Percentiles rank a stretch among this genome's conserved stretches.
phyloP scores from a whole-genome alignment of 345 rosid genomes.

The Eucalyptus viminalis region DNA sequence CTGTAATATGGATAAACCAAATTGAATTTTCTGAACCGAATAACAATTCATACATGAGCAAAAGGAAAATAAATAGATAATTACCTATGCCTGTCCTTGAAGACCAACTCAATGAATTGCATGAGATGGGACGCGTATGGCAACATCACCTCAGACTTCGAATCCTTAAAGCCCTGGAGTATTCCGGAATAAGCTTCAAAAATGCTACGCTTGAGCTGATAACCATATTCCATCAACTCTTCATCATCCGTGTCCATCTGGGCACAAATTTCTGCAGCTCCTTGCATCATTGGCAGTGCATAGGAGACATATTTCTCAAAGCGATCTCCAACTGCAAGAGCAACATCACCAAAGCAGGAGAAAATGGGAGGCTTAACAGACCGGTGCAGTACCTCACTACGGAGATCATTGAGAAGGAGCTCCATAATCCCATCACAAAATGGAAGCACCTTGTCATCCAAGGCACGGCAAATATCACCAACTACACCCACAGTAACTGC shows the following conservation, averaged over 20 bases:
- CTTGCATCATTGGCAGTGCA: slow-evolving; percentile 69
- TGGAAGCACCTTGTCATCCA: slow-evolving; percentile 64
- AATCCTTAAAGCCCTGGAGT: slow-evolving; percentile 84
- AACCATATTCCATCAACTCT: slow-evolving; percentile 74
- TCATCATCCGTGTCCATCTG: slow-evolving; percentile 61
- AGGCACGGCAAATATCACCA: slow-evolving; percentile 85
- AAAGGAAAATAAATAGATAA: background rate
- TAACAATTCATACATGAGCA: background rate
- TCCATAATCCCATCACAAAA: slow-evolving; percentile 86
- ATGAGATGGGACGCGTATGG: slow-evolving; percentile 79
- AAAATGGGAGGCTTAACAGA: slow-evolving; percentile 94
- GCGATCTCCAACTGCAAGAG: slow-evolving; percentile 71
- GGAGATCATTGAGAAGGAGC: slow-evolving; percentile 61
- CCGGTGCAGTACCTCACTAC: slow-evolving; percentile 67
- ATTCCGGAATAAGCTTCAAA: slow-evolving; percentile 94
- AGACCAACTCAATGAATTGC: slow-evolving; percentile 71
- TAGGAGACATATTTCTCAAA: slow-evolving; percentile 62
- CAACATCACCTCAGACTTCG: slow-evolving; percentile 67
- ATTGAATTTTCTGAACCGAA: background rate
- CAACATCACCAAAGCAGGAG: slow-evolving; percentile 89
- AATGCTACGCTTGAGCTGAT: slow-evolving; percentile 75
- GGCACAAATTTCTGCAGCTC: slow-evolving; percentile 70
- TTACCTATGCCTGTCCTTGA: slow-evolving; percentile 54
- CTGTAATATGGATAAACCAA: slow-evolving; percentile 11
- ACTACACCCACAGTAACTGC: slow-evolving; percentile 83